Base-by-base conservation (phyloP, 306 rosid genomes). In the Cicer chorassanicum region DNA sequence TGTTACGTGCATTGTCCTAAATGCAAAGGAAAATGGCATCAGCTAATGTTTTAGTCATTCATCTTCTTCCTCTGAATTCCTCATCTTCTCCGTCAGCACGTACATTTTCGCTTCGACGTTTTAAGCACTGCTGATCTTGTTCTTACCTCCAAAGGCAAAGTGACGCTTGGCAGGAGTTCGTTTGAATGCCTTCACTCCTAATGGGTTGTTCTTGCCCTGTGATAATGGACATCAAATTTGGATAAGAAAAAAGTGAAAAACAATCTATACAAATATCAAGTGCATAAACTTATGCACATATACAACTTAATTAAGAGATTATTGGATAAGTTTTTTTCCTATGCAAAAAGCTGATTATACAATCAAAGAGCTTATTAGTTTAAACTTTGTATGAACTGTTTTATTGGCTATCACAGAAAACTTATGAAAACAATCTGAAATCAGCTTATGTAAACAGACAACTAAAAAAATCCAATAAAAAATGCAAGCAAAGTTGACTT, bases 151-250 rank as follows among this genome's bases (percentile, higher is more conserved):
- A 42, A 83, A n/a, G 11, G 90, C 78, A 84, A 82, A 82, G 57
- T 77, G 72, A 45, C 89, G 88, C 19, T 79, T 82, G 0, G 98
- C 97, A 1, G 89, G 76, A 56, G 87, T 89, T 57, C 97, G 88
- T 85, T 69, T 91, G 89, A 90, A 48, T 55, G 96, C 88, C 93
- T 87, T 91, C 70, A 94, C 85, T 83, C 90, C 96, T 36, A 95
- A 48, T n/a, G 95, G 93, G 68, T 82, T 84, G 80, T 76, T 77
- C 89, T 85, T 82, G 77, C 93, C 65, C 99, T 95, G 89, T 78
- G 11, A 36, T 55, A n/a, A 76, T 54, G 57, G 50, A 54, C 53
- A 73, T 9, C 67, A 66, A 70, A 71, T 14, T 70, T 55, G 73
- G 19, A 46, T 65, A 36, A 80, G 40, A 63, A 74, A 60, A 13